Evolutionary conservation across 2,329 filamentous ascomycete species (phyloP).

Genomic region (Alternaria ethzedia): DNA sequence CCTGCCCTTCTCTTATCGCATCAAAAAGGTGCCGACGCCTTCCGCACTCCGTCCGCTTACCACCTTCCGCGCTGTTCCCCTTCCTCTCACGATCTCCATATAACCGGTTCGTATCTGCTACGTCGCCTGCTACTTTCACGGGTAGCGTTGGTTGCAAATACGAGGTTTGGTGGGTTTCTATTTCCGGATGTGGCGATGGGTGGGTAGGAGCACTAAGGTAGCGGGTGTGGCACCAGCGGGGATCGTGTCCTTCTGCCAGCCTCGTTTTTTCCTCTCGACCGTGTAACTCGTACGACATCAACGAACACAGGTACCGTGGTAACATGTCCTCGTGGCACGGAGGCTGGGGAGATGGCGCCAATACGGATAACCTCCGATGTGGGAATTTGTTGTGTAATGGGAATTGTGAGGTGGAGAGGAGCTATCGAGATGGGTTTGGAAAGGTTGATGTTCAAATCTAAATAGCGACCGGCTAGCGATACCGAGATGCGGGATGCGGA

Average conservation of each 20-base stretch:
- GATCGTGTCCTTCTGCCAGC: background rate
- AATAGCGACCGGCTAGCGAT: background rate
- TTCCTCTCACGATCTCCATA: background rate
- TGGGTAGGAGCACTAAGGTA: background rate
- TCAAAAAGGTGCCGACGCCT: background rate
- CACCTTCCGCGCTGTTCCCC: background rate
- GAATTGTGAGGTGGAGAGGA: background rate
- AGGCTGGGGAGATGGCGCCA: background rate
- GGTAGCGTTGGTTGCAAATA: background rate
- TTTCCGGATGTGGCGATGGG: slow-evolving; percentile 4
- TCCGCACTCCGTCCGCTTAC: background rate
- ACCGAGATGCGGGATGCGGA: background rate
- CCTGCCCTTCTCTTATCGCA: background rate
- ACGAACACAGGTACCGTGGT: background rate
- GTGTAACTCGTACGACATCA: background rate
- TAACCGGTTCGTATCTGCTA: background rate
- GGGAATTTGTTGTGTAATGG: background rate
- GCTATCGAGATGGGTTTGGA: background rate
- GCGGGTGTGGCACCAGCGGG: slow-evolving; percentile 10
- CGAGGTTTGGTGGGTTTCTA: slow-evolving; percentile 1
- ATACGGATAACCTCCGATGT: background rate
- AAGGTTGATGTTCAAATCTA: background rate
- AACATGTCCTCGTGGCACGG: background rate
- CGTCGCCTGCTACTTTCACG: background rate
- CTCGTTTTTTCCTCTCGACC: background rate